phyloP scores from a whole-genome alignment of 768 basidiomycete species.

The Hypsizygus marmoreus region DNA sequence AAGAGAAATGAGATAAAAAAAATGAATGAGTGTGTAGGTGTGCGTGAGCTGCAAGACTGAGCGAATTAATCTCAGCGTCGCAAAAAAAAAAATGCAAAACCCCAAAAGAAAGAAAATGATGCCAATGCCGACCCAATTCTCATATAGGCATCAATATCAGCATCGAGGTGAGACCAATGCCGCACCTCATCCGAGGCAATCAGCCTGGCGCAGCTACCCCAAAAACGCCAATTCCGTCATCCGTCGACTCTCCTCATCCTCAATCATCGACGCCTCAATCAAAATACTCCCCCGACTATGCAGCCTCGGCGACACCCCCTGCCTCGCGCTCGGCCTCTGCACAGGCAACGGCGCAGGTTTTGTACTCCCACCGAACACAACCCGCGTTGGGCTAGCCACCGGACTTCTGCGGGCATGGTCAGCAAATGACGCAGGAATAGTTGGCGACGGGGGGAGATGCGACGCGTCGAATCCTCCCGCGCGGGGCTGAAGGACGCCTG shows the following conservation, averaged over 20 bases:
- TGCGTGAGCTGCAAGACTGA: too few species aligned
- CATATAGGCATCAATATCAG: too few species aligned
- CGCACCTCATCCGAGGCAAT: too few species aligned
- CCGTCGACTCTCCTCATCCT: slow-evolving; percentile 69
- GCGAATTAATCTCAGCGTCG: too few species aligned
- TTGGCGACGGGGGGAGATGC: slow-evolving; percentile 42
- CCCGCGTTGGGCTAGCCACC: slow-evolving; percentile 1
- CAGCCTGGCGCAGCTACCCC: slow-evolving; percentile 25
- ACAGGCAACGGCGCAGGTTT: slow-evolving; percentile 12
- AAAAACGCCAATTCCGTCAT: slow-evolving; percentile 76
- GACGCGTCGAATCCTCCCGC: slow-evolving; percentile 30
- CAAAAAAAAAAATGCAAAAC: too few species aligned
- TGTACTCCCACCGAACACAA: slow-evolving; percentile 4
- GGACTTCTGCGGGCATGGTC: slow-evolving; percentile 9
- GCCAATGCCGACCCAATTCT: too few species aligned
- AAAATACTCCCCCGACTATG: slow-evolving; percentile 61
- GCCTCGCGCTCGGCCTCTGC: slow-evolving; percentile 24
- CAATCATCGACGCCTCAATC: slow-evolving; percentile 51
- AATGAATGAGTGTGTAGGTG: slow-evolving; percentile 3
- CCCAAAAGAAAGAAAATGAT: slow-evolving; percentile 4
- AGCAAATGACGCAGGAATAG: slow-evolving; percentile 19
- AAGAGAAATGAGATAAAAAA: background rate
- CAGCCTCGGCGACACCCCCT: slow-evolving; percentile 57
- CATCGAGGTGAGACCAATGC: too few species aligned
- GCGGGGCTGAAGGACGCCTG: slow-evolving; percentile 21